Conservation (phyloP, 139 green algal species). For the Chlamydomonas sphaeroides region DNA sequence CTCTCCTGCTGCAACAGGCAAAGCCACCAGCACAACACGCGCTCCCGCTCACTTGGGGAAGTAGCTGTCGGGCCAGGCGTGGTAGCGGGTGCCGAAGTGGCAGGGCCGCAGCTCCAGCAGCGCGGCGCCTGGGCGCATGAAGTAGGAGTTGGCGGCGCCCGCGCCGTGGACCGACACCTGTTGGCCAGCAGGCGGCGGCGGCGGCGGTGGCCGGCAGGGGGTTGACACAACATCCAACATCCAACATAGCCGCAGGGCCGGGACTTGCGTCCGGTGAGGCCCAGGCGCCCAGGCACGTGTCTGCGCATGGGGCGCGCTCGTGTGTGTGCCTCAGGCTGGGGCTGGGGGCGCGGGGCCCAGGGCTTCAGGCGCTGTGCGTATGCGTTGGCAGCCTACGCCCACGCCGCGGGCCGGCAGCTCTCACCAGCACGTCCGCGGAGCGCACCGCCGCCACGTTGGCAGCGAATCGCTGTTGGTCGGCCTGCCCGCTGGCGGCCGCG, state of each 20-base stretch:
- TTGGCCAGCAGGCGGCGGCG: too few species aligned
- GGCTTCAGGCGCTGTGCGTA: background rate
- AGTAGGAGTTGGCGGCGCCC: background rate
- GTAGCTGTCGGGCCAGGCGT: background rate
- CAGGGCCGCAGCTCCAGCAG: background rate
- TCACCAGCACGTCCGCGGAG: background rate
- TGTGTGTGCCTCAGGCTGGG: too few species aligned
- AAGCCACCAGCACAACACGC: too few species aligned
- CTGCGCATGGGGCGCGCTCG: too few species aligned
- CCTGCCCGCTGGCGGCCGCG: too few species aligned
- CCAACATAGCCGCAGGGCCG: too few species aligned
- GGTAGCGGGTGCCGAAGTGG: too few species aligned
- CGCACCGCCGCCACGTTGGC: background rate
- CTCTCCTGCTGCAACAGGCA: too few species aligned
- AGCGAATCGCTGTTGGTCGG: background rate
- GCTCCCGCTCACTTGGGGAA: background rate
- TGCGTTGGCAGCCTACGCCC: background rate
- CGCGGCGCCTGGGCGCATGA: background rate
- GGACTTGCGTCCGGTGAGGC: too few species aligned
- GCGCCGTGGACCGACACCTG: slow-evolving; percentile 6
- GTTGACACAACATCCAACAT: background rate
- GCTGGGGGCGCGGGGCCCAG: too few species aligned
- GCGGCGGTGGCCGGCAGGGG: too few species aligned
- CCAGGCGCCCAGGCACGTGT: too few species aligned
- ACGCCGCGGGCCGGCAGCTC: background rate